Evolutionary conservation across 2,329 filamentous ascomycete genomes (phyloP), one percentile per base, ranked within the genome.

Genomic region (Xylaria sp.): DNA sequence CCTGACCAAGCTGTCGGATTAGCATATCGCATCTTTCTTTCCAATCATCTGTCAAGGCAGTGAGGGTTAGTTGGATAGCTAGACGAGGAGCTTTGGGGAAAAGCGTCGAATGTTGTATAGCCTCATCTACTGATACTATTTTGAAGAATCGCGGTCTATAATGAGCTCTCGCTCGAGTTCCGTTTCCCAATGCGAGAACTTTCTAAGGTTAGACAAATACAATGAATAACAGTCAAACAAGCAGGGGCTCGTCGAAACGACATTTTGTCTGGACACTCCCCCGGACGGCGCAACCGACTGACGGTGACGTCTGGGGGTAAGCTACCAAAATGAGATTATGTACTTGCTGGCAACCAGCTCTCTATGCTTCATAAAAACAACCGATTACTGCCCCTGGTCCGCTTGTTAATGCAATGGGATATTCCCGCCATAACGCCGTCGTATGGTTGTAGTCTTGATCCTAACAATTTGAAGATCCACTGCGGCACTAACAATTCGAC

Each of bases 1-100:
- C 57, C 28, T 44, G 59, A 56, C 70, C 70, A 67, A 50, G 56
- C 67, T 65, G 67, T 70, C 64, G 70, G 67, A 70, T 70, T 50
- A 20, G 28, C 28, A 52, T 50, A 28, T 41, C 34, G 34, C 55
- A 46, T 28, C 25, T 37, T 28, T 7, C 32, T 48, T 15, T 39
- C 41, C 2, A 13, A 5, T 32, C 13, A 12, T 15, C 32, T 15
- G 48, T 44, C 56, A 39, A 20, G 2, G 32, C 15, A 10, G 12
- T 2, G 9, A n/a, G 23, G 32, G 39, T 28, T 15, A 44, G 12
- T 28, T 23, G 12, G 44, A 58, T 55, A 54, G 25, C 20, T n/a
- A 59, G 37, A 51, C 6, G n/a, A 34, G 2, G 37, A 37, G n/a
- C 34, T 32, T 55, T 41, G 28, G 28, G 39, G 44, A 20, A 37